A percentile compares a stretch with the other conserved stretches of the same genome.
Conservation (phyloP, 352 stramenopile species). For the Phytophthora ramorum region DNA sequence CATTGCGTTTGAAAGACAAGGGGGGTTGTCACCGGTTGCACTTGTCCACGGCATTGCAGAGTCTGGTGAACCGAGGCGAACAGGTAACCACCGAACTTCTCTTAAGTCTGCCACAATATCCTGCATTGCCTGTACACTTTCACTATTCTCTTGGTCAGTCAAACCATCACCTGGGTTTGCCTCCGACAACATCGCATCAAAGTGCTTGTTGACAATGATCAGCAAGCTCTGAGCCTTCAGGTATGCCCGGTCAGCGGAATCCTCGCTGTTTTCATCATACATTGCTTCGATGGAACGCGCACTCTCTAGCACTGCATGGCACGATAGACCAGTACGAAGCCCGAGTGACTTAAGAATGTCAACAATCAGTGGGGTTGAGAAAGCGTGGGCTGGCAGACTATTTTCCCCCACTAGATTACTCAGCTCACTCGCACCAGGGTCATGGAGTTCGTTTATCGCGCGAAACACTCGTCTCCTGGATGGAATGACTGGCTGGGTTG, state of each 20-base stretch:
- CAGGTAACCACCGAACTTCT: constrained; percentile 52
- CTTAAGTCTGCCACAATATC: constrained; percentile 44
- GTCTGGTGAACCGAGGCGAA: constrained; percentile 36
- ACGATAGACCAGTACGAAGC: constrained; percentile 66
- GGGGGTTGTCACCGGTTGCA: background rate
- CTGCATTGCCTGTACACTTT: constrained; percentile 20
- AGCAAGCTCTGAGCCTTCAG: constrained; percentile 64
- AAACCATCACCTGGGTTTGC: constrained; percentile 16
- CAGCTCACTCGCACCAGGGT: constrained; percentile 72
- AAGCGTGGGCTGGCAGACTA: constrained; percentile 59
- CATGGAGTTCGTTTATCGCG: constrained; percentile 62
- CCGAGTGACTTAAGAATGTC: constrained; percentile 63
- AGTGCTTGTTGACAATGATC: constrained; percentile 78
- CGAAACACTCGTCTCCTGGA: constrained; percentile 64
- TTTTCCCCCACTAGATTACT: constrained; percentile 70
- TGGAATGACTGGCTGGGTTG: constrained; percentile 53
- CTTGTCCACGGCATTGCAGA: constrained; percentile 70
- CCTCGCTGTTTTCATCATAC: constrained; percentile 30
- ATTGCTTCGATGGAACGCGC: constrained; percentile 67
- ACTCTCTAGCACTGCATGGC: constrained; percentile 76
- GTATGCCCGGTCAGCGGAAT: constrained; percentile 33
- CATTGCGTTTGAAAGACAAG: constrained; percentile 47
- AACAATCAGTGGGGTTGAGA: constrained; percentile 56
- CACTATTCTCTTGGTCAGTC: constrained; percentile 11
- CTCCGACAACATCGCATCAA: constrained; percentile 61